Evolutionary conservation across 441 rosid genomes (phyloP).

Genomic region (Metrosideros polymorpha): DNA sequence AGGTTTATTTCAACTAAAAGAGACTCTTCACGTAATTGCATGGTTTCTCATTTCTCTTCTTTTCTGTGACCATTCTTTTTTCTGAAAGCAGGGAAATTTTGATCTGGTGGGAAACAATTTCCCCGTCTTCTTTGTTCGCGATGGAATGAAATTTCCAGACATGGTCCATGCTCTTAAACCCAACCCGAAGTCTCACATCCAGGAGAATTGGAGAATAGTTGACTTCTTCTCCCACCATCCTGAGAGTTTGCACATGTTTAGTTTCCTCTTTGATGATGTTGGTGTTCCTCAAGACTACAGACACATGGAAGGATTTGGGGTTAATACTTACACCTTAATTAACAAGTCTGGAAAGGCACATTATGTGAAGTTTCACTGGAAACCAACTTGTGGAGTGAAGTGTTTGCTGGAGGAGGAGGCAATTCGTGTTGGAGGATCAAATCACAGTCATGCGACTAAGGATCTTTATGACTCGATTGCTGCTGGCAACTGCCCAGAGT

Average conservation of each 20-base stretch:
- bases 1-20: neutral
- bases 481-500: conserved; percentile 85
- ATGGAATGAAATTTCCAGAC: conserved; percentile 95
- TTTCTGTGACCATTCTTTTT: neutral
- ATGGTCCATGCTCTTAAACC: conserved; percentile 90
- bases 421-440: conserved; percentile 78
- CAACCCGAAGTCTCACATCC: conserved; percentile 89
- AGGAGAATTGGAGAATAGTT: conserved; percentile 86
- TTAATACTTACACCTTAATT: conserved; percentile 72
- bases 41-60: neutral
- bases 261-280: conserved; percentile 79
- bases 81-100: conserved; percentile 69
- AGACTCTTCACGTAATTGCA: neutral
- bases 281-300: conserved; percentile 94
- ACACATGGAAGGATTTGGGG: conserved; percentile 94
- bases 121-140: conserved; percentile 89
- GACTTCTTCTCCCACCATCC: conserved; percentile 96
- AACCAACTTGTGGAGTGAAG: conserved; percentile 83
- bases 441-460: conserved; percentile 94
- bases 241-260: conserved; percentile 85
- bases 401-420: conserved; percentile 84
- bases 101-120: conserved; percentile 96
- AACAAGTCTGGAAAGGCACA: conserved; percentile 74
- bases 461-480: conserved; percentile 87
- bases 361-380: conserved; percentile 94